Conservation (phyloP, 2,329 filamentous ascomycete species). For the Polychaeton citri region DNA sequence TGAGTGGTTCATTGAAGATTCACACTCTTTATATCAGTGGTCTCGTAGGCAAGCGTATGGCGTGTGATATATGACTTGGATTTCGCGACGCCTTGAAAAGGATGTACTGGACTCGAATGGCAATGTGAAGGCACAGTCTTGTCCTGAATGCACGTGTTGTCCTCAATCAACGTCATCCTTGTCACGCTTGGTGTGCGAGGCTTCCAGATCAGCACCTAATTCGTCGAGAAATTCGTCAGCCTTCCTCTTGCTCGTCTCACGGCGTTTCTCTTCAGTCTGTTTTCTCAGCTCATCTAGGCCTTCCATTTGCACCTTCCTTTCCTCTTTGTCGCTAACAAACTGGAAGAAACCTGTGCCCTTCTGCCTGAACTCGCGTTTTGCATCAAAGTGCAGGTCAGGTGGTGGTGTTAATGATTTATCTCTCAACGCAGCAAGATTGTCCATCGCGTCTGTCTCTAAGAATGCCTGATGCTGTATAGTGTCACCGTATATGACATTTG, state of each 20-base stretch:
- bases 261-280: constrained; percentile 53
- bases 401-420: constrained; percentile 68
- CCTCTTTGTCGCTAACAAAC: constrained; percentile 64
- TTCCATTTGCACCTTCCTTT: constrained; percentile 60
- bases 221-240: constrained; percentile 61
- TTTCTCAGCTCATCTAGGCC: constrained; percentile 52
- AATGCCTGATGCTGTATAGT: constrained; percentile 76
- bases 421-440: constrained; percentile 59
- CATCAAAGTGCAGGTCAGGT: constrained; percentile 72
- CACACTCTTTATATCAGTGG: too few species aligned
- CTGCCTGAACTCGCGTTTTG: constrained; percentile 65
- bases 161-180: too few species aligned
- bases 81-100: too few species aligned
- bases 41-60: too few species aligned
- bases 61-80: too few species aligned
- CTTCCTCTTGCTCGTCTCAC: constrained; percentile 42
- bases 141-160: too few species aligned
- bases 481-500: constrained; percentile 69
- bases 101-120: too few species aligned
- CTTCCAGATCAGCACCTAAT: constrained; percentile 27
- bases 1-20: too few species aligned
- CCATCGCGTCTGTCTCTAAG: constrained; percentile 53
- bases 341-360: constrained; percentile 88
- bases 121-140: too few species aligned
- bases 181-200: not conserved